Evolutionary conservation across 2,329 filamentous ascomycete species (phyloP).

Genomic region (Nigrospora sphaerica): DNA sequence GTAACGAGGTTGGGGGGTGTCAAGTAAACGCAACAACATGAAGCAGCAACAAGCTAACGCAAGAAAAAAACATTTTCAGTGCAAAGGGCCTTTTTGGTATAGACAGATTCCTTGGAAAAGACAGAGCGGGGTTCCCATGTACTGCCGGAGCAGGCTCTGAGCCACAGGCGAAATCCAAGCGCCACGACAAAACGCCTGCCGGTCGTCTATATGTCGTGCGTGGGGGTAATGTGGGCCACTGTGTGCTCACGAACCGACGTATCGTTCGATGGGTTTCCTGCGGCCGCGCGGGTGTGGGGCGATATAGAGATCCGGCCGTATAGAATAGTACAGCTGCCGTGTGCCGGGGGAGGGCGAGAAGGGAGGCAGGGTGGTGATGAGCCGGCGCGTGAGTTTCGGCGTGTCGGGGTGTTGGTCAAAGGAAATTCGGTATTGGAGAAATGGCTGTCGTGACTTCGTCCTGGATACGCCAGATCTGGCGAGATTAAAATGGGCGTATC

Average conservation of each 20-base stretch:
- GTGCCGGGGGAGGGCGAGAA: constrained; percentile 3
- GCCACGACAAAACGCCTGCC: constrained; percentile 1
- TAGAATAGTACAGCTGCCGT: constrained; percentile 5
- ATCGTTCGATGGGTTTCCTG: background rate
- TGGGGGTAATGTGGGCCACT: background rate
- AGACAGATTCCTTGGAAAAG: constrained; percentile 16
- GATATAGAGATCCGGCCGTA: background rate
- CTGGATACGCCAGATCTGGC: constrained; percentile 31
- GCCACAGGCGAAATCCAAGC: constrained; percentile 14
- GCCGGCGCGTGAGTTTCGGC: constrained; percentile 9
- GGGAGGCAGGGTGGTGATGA: constrained; percentile 6
- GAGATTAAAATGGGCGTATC: constrained; percentile 32
- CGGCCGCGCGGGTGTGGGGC: background rate
- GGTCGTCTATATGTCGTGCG: background rate
- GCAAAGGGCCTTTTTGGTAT: constrained; percentile 18
- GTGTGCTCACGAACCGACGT: background rate
- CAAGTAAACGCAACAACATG: constrained; percentile 17
- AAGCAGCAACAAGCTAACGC: constrained; percentile 1
- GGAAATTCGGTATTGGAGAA: constrained; percentile 25
- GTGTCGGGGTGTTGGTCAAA: constrained; percentile 19
- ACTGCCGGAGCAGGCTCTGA: constrained; percentile 10
- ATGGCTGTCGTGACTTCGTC: constrained; percentile 40
- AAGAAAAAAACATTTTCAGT: constrained; percentile 3
- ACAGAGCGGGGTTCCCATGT: constrained; percentile 12
- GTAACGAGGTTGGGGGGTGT: constrained; percentile 18